Evolutionary conservation across 164 flowering plant species (phyloP), one percentile per base, ranked within the genome.

Genomic region (Macadamia tetraphylla): DNA sequence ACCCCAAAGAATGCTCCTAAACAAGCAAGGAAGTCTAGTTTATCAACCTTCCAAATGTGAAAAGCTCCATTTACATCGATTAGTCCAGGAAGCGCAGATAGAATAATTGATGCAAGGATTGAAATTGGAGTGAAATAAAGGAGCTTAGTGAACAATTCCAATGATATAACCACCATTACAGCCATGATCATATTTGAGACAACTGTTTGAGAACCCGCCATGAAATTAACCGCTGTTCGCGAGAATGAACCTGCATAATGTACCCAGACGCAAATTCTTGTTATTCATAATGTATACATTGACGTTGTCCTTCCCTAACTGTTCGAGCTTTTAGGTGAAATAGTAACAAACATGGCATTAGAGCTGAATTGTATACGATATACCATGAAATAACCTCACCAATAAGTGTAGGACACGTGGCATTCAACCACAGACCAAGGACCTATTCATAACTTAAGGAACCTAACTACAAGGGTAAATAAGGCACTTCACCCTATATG

Each of bases 111-210:
- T 12, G 96, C 92, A 15, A 90, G 80, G 63, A 92, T 89, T 11
- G 94, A 88, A 6, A 76, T 76, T 6, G 98, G 98, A 6, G 96
- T 92, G 85, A 68, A 92, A 73, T 87, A 89, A 64, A 92, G 71
- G 15, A 92, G 85, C 77, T 71, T 78, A 1, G 94, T 90, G n/a
- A 92, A 67, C 60, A 87, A 66, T 56, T 79, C 76, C 66, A 92
- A 77, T 9, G 86, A 72, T 32, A 88, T 17, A 6, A 89, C 13
- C 70, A 92, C 96, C 0, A 93, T 86, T 0, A 89, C 52, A 0
- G 93, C 84, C 98, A 92, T 90, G 1, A 92, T 95, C 18, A 92
- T 82, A 55, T 92, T 92, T 29, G 98, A 89, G 9, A 92, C 81
- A 15, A 73, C 86, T 1, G 93, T 87, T 71, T 90, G 73, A 73